A percentile compares a stretch with the other conserved stretches of the same genome.
Conservation (phyloP, 257 asterid species). For the Solanum corneliomulleri region DNA sequence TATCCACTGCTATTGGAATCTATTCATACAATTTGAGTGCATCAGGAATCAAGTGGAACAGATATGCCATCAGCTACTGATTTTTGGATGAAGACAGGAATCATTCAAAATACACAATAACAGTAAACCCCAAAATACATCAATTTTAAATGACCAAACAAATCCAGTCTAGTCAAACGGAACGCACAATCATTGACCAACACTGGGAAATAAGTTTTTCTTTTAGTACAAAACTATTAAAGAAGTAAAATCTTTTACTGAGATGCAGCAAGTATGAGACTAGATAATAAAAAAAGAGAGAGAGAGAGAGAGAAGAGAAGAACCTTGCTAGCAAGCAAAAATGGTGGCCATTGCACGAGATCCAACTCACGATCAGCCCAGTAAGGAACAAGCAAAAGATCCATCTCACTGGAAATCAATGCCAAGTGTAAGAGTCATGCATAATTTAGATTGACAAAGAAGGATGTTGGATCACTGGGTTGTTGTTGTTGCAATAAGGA, state of each 20-base stretch:
- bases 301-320: not conserved
- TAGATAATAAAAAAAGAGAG: not conserved
- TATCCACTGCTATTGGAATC: conserved; percentile 98
- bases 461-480: not conserved
- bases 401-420: conserved; percentile 74
- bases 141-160: not conserved
- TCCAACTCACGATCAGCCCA: conserved; percentile 98
- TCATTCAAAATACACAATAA: not conserved
- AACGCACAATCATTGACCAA: not conserved
- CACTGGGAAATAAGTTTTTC: not conserved
- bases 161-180: not conserved
- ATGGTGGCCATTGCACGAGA: conserved; percentile 96
- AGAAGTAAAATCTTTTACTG: not conserved
- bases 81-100: not conserved
- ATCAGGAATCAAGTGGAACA: not conserved
- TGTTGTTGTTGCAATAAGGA: not conserved
- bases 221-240: not conserved
- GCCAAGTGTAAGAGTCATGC: conserved; percentile 7
- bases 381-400: conserved; percentile 95
- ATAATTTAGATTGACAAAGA: not conserved
- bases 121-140: not conserved
- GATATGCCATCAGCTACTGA: not conserved
- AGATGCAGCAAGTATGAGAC: not conserved
- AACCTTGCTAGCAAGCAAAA: conserved; percentile 99
- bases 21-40: conserved; percentile 12